These are phyloP conservation scores for Lachancea sp. DNA, from an alignment of 805 yeast genomes.

Conservation along the genomic window DNA sequence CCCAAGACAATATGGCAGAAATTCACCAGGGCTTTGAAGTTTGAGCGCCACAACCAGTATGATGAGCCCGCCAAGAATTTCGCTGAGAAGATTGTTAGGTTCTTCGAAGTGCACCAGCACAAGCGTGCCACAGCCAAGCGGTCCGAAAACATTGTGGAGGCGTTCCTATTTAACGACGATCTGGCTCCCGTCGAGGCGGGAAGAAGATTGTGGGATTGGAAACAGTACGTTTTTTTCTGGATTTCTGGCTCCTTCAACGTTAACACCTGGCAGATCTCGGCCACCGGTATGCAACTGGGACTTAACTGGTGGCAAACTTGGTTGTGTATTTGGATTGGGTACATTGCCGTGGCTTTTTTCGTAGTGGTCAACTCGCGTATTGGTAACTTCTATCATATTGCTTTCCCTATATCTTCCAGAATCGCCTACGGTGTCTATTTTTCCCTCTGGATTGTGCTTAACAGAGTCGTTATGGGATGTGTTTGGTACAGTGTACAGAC, in stretches of 20 bases:
- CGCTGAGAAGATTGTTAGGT: conserved; percentile 5
- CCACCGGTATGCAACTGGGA: conserved; percentile 75
- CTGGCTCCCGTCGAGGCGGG: conserved; percentile 69
- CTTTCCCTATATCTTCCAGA: conserved; percentile 81
- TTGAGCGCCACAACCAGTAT: conserved; percentile 3
- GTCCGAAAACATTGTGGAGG: conserved; percentile 11
- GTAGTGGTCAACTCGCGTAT: conserved; percentile 66
- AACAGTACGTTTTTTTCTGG: conserved; percentile 77
- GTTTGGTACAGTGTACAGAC: conserved; percentile 88
- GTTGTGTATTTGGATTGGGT: conserved; percentile 86
- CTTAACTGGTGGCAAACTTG: conserved; percentile 90
- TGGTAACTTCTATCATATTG: conserved; percentile 75
- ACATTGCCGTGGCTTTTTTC: conserved; percentile 61
- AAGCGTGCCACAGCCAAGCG: conserved; percentile 10
- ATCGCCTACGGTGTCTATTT: conserved; percentile 85
- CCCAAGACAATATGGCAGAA: conserved; percentile 4
- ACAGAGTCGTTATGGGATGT: conserved; percentile 82
- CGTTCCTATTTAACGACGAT: conserved; percentile 69
- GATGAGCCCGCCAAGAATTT: conserved; percentile 9
- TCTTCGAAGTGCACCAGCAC: conserved; percentile 12
- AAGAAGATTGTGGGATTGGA: conserved; percentile 81
- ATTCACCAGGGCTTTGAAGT: neutral
- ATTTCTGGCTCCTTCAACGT: conserved; percentile 84
- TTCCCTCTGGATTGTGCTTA: conserved; percentile 79
- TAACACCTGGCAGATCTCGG: conserved; percentile 89